phyloP scores from a whole-genome alignment of 805 yeast genomes.

The Millerozyma acaciae region DNA sequence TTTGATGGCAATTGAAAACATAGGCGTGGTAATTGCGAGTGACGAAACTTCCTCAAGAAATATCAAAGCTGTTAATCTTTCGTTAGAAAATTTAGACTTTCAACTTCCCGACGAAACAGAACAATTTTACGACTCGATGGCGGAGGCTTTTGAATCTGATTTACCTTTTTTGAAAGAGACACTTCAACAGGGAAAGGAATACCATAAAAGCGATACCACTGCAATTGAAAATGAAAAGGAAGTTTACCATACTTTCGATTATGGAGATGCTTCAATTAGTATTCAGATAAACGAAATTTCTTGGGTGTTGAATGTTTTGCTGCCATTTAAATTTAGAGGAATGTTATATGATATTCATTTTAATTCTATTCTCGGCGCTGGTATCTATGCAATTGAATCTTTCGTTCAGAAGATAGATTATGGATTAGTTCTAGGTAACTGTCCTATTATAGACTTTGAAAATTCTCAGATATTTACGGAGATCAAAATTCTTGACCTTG shows the following conservation, averaged over 20 bases:
- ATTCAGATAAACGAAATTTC: constrained; percentile 17
- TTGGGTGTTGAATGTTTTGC: constrained; percentile 16
- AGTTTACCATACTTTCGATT: no score
- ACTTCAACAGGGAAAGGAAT: no score
- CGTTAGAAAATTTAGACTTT: constrained; percentile 6
- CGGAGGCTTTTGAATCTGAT: constrained; percentile 12
- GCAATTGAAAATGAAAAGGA: no score
- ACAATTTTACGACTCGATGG: constrained; percentile 9
- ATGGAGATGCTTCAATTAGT: constrained; percentile 7
- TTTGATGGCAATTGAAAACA: constrained; percentile 1
- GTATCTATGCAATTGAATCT: constrained; percentile 12
- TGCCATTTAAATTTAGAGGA: constrained; percentile 17
- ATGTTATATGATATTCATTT: constrained; percentile 12
- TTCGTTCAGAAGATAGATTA: constrained; percentile 18
- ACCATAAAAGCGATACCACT: no score
- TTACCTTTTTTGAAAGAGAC: constrained; percentile 8
- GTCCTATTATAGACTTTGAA: constrained; percentile 20
- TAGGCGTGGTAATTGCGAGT: constrained; percentile 7
- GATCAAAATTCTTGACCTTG: constrained; percentile 10
- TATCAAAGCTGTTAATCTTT: constrained; percentile 8
- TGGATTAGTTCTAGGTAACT: constrained; percentile 12
- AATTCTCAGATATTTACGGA: constrained; percentile 21
- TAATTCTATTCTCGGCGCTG: constrained; percentile 11
- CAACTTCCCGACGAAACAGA: constrained; percentile 9
- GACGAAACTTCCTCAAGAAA: constrained; percentile 12